Evolutionary conservation across 306 rosid species (phyloP).

Genomic region (Dryas drummondii): DNA sequence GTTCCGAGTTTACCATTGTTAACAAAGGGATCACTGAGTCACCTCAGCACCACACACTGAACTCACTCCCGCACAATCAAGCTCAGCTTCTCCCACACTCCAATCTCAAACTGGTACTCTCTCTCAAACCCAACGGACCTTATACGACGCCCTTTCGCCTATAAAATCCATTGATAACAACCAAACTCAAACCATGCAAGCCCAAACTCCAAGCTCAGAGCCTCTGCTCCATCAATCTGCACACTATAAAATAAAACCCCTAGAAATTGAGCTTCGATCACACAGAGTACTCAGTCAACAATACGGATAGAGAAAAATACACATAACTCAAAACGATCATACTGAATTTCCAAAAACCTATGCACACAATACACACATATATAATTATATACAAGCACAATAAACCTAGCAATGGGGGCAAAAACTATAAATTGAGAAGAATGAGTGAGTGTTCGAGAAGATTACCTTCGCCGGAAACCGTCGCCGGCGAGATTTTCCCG

Average conservation of each 20-base stretch:
- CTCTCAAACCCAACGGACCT: constrained; percentile 22
- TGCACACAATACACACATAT: not conserved
- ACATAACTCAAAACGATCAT: constrained; percentile 23
- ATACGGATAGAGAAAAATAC: constrained; percentile 15
- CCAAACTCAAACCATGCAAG: constrained; percentile 24
- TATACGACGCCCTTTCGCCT: constrained; percentile 19
- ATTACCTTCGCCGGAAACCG: constrained; percentile 27
- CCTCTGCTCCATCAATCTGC: constrained; percentile 28
- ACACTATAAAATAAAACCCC: constrained; percentile 14
- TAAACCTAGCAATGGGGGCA: constrained; percentile 10
- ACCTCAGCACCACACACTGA: constrained; percentile 9
- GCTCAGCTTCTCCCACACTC: constrained; percentile 12
- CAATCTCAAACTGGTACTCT: constrained; percentile 14
- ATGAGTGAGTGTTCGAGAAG: not conserved
- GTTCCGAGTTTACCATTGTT: constrained; percentile 46
- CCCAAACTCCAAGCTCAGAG: constrained; percentile 6
- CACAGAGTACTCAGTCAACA: not conserved
- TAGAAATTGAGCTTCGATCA: constrained; percentile 26
- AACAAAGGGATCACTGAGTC: constrained; percentile 20
- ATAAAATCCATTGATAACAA: constrained; percentile 19
- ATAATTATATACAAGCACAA: not conserved
- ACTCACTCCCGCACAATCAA: constrained; percentile 12
- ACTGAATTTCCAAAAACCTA: constrained; percentile 9
- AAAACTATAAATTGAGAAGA: constrained; percentile 22
- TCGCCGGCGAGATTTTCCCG: constrained; percentile 38